Conservation (phyloP, 2,329 filamentous ascomycete species). For the Trichoderma asperellum region DNA sequence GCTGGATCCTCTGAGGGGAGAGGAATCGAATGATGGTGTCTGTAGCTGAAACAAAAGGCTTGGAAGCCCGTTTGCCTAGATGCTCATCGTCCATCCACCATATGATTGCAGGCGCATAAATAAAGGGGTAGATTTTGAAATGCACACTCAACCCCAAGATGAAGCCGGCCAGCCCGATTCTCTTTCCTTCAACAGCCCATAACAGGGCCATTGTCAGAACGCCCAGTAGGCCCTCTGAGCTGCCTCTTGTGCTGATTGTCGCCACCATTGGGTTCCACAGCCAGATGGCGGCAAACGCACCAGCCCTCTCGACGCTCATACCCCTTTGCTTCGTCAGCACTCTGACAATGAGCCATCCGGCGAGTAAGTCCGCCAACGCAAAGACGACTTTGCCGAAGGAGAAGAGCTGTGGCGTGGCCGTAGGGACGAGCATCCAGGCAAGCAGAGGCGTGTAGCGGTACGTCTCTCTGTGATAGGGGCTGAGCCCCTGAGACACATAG, state of each 20-base stretch:
- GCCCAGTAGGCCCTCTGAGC: constrained; percentile 86
- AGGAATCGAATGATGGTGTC: constrained; percentile 48
- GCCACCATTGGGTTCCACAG: constrained; percentile 97
- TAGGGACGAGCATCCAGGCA: constrained; percentile 87
- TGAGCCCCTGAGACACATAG: constrained; percentile 67
- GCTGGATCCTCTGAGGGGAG: constrained; percentile 57
- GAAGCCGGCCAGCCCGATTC: constrained; percentile 68
- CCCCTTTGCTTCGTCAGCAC: constrained; percentile 44
- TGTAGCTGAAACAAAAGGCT: constrained; percentile 31
- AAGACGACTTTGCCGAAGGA: constrained; percentile 88
- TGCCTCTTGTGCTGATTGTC: constrained; percentile 91
- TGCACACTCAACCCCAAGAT: constrained; percentile 85
- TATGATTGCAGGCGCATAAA: constrained; percentile 81
- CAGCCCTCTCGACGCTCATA: constrained; percentile 59
- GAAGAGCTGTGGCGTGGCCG: constrained; percentile 66
- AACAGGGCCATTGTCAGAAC: constrained; percentile 81
- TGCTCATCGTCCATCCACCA: constrained; percentile 74
- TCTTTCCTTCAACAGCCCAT: constrained; percentile 73
- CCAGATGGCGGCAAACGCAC: constrained; percentile 86
- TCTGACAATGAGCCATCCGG: constrained; percentile 73
- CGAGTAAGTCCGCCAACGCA: constrained; percentile 78
- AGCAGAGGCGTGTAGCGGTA: constrained; percentile 96
- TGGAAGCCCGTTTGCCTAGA: constrained; percentile 37
- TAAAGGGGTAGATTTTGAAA: constrained; percentile 98
- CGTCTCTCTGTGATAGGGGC: constrained; percentile 87